phyloP scores from a whole-genome alignment of 2,329 filamentous ascomycete species.

The Pestalotiopsis sp. region DNA sequence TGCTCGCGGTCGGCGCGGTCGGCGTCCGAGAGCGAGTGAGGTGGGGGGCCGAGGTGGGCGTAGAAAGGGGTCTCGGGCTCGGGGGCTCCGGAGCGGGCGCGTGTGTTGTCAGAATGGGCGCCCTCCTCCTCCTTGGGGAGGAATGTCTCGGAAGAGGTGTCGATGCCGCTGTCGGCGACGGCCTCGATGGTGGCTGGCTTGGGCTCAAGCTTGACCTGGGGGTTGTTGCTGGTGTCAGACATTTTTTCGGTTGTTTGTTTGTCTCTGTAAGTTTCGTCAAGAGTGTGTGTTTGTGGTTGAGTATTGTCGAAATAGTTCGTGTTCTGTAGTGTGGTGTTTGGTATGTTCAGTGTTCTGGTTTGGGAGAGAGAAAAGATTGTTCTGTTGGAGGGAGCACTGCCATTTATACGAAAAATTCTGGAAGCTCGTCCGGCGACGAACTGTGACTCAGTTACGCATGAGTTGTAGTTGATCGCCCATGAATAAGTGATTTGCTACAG shows the following conservation, averaged over 20 bases:
- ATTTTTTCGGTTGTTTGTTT: background rate
- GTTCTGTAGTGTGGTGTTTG: background rate
- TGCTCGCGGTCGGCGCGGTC: too few species aligned
- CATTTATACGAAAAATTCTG: background rate
- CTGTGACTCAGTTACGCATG: background rate
- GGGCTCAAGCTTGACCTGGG: background rate
- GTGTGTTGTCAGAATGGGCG: background rate
- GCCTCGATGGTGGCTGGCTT: background rate
- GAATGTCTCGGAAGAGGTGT: background rate
- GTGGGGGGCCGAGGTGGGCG: too few species aligned
- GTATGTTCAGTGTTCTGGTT: background rate
- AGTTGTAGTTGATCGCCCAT: background rate
- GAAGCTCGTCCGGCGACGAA: background rate
- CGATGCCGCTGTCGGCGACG: background rate
- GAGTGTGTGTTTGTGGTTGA: background rate
- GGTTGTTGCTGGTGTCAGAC: background rate
- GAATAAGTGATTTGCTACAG: background rate
- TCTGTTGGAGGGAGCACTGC: background rate
- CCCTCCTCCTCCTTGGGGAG: background rate
- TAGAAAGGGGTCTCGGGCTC: background rate
- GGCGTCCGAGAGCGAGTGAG: too few species aligned
- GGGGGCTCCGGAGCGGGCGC: background rate
- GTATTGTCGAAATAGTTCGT: background rate
- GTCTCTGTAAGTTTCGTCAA: background rate
- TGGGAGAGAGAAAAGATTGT: background rate